Evolutionary conservation across 495 filamentous ascomycete species (phyloP), one percentile per base, ranked within the genome.

Genomic region (Ascobolus immersus): DNA sequence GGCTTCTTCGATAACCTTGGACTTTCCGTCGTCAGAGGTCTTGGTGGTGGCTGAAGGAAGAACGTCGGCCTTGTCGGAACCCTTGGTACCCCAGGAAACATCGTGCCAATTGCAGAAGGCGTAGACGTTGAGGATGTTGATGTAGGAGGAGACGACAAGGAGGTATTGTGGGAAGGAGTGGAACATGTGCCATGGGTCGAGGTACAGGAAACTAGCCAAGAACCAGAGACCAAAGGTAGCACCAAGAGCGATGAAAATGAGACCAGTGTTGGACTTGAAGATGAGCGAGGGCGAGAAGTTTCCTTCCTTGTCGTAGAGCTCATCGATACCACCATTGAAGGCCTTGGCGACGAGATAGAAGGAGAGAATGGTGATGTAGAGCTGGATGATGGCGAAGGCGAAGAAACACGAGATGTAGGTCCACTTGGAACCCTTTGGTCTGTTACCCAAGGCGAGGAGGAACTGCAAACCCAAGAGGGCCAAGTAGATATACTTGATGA

Each of bases 101-200:
- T 99, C 86, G 58, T 99, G 86, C 89, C 89, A 99, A 59, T 99
- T 99, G 69, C 80, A 86, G 71, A 92, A 99, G 35, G 82, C 80
- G 57, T 99, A 99, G 36, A 99, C 81, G 60, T 86, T 94, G 43
- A 99, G 70, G 41, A 99, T 86, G 58, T 99, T 99, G 74, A 92
- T 79, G 55, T 92, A 99, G 11, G 81, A 91, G n/a, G 86, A 89
- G 64, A 89, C 84, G 46, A 90, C 65, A 20, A 90, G 61, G 41
- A 94, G 64, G 53, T 94, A 94, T 43, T 75, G 65, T 14, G 78
- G 77, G 68, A 92, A 99, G 19, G 81, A 92, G 48, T 80, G 82
- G 62, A 99, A 92, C 86, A 99, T 94, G 65, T 99, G 89, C 89
- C 89, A 99, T 12, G 86, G 86, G 51, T 99, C 86, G 43, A 92